A percentile compares a stretch with the other conserved stretches of the same genome.
phyloP scores from a whole-genome alignment of 2,329 filamentous ascomycete genomes.

The Fusarium pininemorale region DNA sequence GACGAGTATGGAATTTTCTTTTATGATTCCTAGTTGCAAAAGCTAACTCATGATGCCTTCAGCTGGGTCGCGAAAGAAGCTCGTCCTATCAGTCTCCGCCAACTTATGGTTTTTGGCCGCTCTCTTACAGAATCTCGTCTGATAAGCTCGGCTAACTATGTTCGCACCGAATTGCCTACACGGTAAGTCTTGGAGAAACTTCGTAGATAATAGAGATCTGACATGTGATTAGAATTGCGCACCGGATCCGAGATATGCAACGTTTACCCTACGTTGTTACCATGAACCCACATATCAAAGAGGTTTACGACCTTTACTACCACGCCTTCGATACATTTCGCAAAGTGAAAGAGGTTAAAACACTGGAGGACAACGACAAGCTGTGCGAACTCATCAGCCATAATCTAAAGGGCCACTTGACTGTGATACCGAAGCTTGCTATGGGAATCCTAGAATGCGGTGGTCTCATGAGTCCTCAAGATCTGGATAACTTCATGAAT shows the following conservation, averaged over 20 bases:
- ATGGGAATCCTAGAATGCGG: constrained; percentile 95
- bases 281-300: constrained; percentile 91
- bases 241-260: constrained; percentile 97
- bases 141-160: constrained; percentile 96
- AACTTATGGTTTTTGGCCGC: constrained; percentile 96
- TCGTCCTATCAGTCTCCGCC: constrained; percentile 92
- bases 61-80: constrained; percentile 96
- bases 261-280: constrained; percentile 95
- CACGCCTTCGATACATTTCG: constrained; percentile 93
- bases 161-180: constrained; percentile 91
- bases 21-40: neutral
- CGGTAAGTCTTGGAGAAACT: constrained; percentile 37
- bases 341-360: constrained; percentile 82
- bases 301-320: constrained; percentile 97
- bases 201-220: constrained; percentile 1
- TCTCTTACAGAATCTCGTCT: constrained; percentile 90
- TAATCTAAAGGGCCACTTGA: constrained; percentile 86
- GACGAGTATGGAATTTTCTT: constrained; percentile 63
- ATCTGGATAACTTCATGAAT: constrained; percentile 95
- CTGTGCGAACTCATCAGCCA: constrained; percentile 83
- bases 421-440: constrained; percentile 91
- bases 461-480: constrained; percentile 79
- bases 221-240: constrained; percentile 72
- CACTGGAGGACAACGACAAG: constrained; percentile 86
- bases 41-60: constrained; percentile 32